A percentile compares a stretch with the other conserved stretches of the same genome.
Evolutionary conservation across 2,329 filamentous ascomycete genomes (phyloP).

Genomic region (Escovopsis weberi): DNA sequence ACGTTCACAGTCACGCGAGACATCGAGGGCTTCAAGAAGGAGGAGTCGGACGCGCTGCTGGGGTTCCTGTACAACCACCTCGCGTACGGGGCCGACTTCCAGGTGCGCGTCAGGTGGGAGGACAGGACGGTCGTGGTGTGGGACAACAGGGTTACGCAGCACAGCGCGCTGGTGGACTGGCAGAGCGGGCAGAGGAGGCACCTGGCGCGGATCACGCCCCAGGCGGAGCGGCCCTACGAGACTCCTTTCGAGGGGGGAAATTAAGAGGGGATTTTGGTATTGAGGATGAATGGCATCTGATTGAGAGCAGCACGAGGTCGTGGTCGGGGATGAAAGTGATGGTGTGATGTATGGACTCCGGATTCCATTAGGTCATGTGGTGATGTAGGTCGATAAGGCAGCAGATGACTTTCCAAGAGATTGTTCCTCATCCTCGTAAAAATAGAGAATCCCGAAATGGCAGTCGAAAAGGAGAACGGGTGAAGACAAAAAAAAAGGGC

Average conservation of each 20-base stretch:
- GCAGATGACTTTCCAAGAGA: too few species aligned
- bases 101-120: slow-evolving; percentile 63
- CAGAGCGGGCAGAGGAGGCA: slow-evolving; percentile 63
- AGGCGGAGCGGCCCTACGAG: slow-evolving; percentile 65
- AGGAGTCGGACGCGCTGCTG: slow-evolving; percentile 65
- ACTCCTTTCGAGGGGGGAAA: slow-evolving; percentile 31
- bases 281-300: background rate
- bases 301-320: background rate
- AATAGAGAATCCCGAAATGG: too few species aligned
- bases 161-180: slow-evolving; percentile 74
- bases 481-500: background rate
- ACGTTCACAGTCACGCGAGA: slow-evolving; percentile 50
- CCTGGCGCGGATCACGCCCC: slow-evolving; percentile 67
- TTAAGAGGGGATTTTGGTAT: background rate
- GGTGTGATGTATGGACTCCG: too few species aligned
- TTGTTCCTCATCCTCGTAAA: too few species aligned
- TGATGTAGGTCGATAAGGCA: too few species aligned
- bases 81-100: slow-evolving; percentile 45
- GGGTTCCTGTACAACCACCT: slow-evolving; percentile 52
- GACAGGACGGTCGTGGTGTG: slow-evolving; percentile 70
- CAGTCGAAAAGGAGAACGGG: too few species aligned
- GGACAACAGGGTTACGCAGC: slow-evolving; percentile 71
- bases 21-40: slow-evolving; percentile 73
- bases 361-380: too few species aligned
- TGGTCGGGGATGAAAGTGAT: too few species aligned